A percentile compares a stretch with the other conserved stretches of the same genome.
Conservation (phyloP, 228 moss, liverwort and hornwort genomes). For the Sphagnum magellanicum region DNA sequence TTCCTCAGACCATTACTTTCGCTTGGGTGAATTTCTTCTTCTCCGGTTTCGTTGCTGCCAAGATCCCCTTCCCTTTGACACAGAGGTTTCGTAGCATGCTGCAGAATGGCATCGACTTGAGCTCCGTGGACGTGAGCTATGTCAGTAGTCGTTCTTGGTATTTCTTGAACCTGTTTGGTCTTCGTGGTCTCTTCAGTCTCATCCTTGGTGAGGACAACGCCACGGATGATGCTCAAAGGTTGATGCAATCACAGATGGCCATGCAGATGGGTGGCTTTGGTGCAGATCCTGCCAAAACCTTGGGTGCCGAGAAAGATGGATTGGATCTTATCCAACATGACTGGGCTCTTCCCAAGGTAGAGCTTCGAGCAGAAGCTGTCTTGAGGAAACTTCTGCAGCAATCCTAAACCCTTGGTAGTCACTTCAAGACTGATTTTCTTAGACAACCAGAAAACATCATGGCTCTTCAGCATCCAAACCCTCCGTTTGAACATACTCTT, state of each 20-base stretch:
- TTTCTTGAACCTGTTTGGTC: constrained; percentile 85
- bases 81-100: constrained; percentile 95
- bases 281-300: constrained; percentile 93
- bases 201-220: constrained; percentile 99
- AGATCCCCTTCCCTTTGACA: constrained; percentile 94
- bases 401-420: too few relatives aligned
- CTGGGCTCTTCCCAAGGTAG: constrained; percentile 74
- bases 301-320: constrained; percentile 90
- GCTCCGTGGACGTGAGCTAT: constrained; percentile 95
- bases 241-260: constrained; percentile 99
- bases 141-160: constrained; percentile 99
- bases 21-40: constrained; percentile 99
- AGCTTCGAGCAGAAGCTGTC: constrained; percentile 81
- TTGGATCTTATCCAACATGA: constrained; percentile 90
- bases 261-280: constrained; percentile 99
- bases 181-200: constrained; percentile 89
- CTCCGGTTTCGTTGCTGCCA: constrained; percentile 97
- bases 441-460: too few relatives aligned
- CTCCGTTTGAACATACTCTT: too few relatives aligned
- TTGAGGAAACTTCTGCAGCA: constrained; percentile 51
- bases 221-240: constrained; percentile 74
- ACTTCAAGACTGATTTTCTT: too few relatives aligned
- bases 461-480: too few relatives aligned
- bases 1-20: constrained; percentile 93
- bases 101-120: constrained; percentile 95